phyloP scores from a whole-genome alignment of 108 stramenopile species.

The Skeletonema costatum region DNA sequence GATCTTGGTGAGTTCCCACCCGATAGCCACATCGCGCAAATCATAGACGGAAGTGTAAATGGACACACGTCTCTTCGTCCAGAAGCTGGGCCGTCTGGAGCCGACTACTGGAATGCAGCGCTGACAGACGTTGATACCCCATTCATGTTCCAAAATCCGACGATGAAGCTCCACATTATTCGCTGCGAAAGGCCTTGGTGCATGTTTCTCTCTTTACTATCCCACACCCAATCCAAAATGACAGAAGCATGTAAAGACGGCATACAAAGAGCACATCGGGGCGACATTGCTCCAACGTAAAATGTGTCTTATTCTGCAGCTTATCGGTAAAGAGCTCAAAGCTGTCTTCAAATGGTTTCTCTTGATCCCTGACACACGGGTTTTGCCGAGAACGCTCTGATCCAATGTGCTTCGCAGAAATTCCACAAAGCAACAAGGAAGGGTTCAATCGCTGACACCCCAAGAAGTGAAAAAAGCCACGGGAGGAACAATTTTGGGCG shows the following conservation, averaged over 20 bases:
- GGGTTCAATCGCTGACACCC: slow-evolving; percentile 39
- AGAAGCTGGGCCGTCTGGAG: slow-evolving; percentile 11
- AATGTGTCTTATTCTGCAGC: slow-evolving; percentile 62
- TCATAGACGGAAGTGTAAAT: slow-evolving; percentile 17
- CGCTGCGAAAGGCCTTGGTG: slow-evolving; percentile 26
- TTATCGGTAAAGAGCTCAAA: slow-evolving; percentile 65
- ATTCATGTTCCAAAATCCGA: slow-evolving; percentile 60
- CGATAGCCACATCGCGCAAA: slow-evolving; percentile 14
- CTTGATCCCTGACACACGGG: slow-evolving; percentile 6
- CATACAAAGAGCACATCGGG: slow-evolving; percentile 62
- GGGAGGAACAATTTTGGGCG: slow-evolving; percentile 34
- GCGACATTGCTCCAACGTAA: slow-evolving; percentile 62
- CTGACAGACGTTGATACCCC: slow-evolving; percentile 16
- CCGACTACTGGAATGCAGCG: slow-evolving; percentile 40
- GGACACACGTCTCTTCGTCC: slow-evolving; percentile 19
- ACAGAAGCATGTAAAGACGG: slow-evolving; percentile 64
- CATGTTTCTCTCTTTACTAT: slow-evolving; percentile 6
- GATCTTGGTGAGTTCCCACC: slow-evolving; percentile 23
- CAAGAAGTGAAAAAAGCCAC: slow-evolving; percentile 50
- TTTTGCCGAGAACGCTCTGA: neutral
- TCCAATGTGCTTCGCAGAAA: neutral
- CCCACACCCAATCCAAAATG: slow-evolving; percentile 55
- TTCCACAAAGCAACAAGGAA: slow-evolving; percentile 5
- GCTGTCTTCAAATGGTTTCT: slow-evolving; percentile 22
- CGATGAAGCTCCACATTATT: slow-evolving; percentile 47